These are phyloP conservation scores for Diutina catenulata DNA, from an alignment of 1,139 yeast species.

Conservation along the genomic window DNA sequence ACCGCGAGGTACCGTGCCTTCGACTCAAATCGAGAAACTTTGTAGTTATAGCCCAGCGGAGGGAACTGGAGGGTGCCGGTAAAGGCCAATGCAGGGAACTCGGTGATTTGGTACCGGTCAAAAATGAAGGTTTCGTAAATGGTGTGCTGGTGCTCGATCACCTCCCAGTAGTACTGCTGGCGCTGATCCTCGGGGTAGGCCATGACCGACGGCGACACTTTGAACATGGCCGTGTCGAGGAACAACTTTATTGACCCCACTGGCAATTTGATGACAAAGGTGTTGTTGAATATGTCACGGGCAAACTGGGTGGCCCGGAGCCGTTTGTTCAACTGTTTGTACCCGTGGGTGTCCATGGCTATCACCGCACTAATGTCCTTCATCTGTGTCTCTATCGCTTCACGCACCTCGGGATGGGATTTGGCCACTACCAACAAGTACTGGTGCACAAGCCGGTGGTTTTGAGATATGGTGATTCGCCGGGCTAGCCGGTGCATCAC, in stretches of 20 bases:
- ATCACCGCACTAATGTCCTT: background rate
- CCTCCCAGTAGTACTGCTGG: background rate
- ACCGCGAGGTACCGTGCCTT: background rate
- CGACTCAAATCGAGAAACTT: background rate
- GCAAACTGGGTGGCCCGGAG: background rate
- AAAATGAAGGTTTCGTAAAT: background rate
- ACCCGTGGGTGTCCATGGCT: background rate
- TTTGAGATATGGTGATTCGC: background rate
- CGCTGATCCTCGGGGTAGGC: background rate
- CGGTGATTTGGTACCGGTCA: background rate
- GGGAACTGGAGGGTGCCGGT: background rate
- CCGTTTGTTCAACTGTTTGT: background rate
- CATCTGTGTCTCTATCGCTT: background rate
- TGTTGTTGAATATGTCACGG: background rate
- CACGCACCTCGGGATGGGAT: background rate
- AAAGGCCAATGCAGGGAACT: slow-evolving; percentile 2
- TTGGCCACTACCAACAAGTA: background rate
- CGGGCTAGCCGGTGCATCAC: too few relatives aligned
- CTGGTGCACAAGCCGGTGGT: background rate
- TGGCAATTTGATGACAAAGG: slow-evolving; percentile 2
- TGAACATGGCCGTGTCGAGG: background rate
- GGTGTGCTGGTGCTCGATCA: background rate
- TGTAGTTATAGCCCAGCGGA: background rate
- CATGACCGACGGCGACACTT: background rate
- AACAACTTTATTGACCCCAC: background rate